phyloP scores from a whole-genome alignment of 192 early-diverging fungal genomes.

The Mortierella alpina region DNA sequence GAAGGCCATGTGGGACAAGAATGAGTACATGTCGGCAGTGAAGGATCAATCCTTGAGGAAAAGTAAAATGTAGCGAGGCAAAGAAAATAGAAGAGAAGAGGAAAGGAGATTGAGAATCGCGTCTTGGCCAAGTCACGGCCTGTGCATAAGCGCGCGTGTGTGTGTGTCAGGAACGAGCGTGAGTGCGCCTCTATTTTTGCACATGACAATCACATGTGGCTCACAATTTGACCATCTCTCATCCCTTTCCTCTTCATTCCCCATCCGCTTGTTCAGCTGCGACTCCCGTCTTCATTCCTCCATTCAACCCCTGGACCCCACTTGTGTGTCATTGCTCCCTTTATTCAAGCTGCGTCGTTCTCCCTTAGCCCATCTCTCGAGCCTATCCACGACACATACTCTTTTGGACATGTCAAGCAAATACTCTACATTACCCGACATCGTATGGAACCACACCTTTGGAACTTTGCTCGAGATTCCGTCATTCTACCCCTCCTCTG shows the following conservation, averaged over 20 bases:
- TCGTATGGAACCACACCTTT: constrained; percentile 58
- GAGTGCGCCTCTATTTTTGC: neutral
- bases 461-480: neutral
- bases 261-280: neutral
- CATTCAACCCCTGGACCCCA: neutral
- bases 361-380: neutral
- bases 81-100: neutral
- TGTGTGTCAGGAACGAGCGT: neutral
- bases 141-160: neutral
- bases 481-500: neutral
- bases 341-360: neutral
- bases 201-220: neutral
- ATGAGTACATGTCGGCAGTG: constrained; percentile 5
- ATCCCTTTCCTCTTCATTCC: constrained; percentile 2
- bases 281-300: neutral
- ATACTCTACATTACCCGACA: constrained; percentile 82
- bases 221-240: neutral
- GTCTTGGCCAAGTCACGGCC: neutral
- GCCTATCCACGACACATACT: neutral
- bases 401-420: constrained; percentile 66
- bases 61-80: neutral
- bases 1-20: constrained; percentile 27
- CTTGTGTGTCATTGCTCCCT: no score
- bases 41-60: neutral
- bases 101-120: neutral